Base-by-base conservation (phyloP, 345 rosid genomes). In the Hevea brasiliensis region DNA sequence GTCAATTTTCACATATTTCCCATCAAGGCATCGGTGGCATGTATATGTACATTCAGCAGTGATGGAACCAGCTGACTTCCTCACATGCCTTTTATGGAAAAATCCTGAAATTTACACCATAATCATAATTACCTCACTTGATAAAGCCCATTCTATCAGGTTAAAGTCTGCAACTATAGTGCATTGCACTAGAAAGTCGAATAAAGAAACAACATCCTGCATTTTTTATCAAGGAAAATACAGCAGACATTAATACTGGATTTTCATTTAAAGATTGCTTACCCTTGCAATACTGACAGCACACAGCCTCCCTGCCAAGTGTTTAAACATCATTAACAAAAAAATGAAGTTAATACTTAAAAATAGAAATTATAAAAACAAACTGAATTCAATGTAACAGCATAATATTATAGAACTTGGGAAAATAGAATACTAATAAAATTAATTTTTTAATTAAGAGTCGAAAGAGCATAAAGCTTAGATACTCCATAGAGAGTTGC, bases 221-320 rank as follows among this genome's bases (percentile, higher is more conserved):
- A 29, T 48, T 68, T 14, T 24, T 17, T 12, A 67, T 23, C 32
- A 80, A 71, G 57, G 57, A 20, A 1, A 45, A 48, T 26, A 41
- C 35, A 40, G 56, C 18, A 26, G 11, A 17, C 5, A 35, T 59
- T 26, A 57, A 65, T 8, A 63, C 20, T 20, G 14, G 60, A 63
- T 26, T 23, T 44, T 68, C 6, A 37, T 12, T 29, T 61, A 42
- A 72, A 57, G 45, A 56, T 53, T 53, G 73, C 90, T 82, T 80
- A 95, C 99, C 87, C 77, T 89, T 79, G 82, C 99, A 95, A 79
- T 74, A 72, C 73, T 85, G 88, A 85, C 99, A 95, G 86, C 89
- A 73, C 50, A 87, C 93, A 72, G 96, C 93, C 72, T 95, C 99
- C 85, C 99, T 95, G 98, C 72, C 72, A 81, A 70, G 27, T 41